phyloP scores from a whole-genome alignment of 768 basidiomycete genomes.

The Mycena indigotica region DNA sequence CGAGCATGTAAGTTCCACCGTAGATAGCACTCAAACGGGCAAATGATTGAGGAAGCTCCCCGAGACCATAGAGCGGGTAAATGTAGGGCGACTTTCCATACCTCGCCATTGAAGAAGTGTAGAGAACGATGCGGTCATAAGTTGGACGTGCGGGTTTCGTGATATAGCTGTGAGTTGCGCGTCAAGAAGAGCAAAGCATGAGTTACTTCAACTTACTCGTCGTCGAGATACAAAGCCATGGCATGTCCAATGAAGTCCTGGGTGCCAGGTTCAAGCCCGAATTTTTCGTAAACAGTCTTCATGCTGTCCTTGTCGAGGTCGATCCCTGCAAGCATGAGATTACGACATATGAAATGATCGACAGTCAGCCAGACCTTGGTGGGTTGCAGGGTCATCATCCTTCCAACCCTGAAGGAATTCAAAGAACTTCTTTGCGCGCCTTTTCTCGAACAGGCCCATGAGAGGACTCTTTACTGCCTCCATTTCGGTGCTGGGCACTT shows the following conservation, averaged over 20 bases:
- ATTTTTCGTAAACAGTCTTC: constrained; percentile 95
- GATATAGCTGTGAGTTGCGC: constrained; percentile 68
- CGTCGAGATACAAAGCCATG: constrained; percentile 97
- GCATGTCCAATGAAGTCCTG: constrained; percentile 99
- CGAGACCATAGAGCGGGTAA: constrained; percentile 97
- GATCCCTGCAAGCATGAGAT: no score
- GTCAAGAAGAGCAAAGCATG: neutral
- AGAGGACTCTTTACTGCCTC: constrained; percentile 93
- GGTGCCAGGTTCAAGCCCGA: constrained; percentile 94
- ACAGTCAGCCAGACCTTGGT: constrained; percentile 99
- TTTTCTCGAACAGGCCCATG: constrained; percentile 99
- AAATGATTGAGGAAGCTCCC: constrained; percentile 98
- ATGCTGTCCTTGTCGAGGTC: constrained; percentile 89
- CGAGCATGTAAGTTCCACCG: constrained; percentile 99
- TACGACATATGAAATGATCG: no score
- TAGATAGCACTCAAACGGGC: constrained; percentile 98
- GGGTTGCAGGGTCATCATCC: constrained; percentile 93
- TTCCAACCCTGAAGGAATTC: constrained; percentile 95
- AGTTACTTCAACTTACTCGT: constrained; percentile 67
- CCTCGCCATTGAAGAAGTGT: constrained; percentile 97
- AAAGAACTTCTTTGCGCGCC: constrained; percentile 98
- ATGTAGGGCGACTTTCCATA: constrained; percentile 99
- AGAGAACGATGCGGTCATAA: constrained; percentile 94
- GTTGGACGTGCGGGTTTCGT: constrained; percentile 86
- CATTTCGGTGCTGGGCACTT: constrained; percentile 96